Base-by-base conservation (phyloP, 1,284 basidiomycete genomes). In the Cryptococcus sp. region DNA sequence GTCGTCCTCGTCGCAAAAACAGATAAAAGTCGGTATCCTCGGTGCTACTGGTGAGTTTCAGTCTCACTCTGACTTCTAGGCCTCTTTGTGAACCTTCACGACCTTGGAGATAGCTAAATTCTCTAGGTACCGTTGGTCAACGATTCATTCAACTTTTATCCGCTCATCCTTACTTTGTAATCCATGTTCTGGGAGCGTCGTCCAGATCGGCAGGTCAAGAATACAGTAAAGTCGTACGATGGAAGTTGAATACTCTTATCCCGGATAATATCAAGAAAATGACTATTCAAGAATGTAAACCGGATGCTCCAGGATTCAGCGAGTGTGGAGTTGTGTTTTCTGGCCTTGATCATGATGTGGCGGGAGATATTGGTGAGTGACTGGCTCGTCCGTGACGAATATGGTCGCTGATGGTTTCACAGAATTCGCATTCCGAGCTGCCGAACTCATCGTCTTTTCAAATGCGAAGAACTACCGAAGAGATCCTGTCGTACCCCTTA, bases 401-500 rank as follows among this genome's bases (percentile, higher is more conserved):
- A 23, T 23, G 15, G 10, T 33, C 46, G 30, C 11, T 23, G 34
- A 36, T 30, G 4, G 31, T 38, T 35, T 14, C 48, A 31, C 65
- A 96, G 96, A 98, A 81, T 80, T 82, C 41, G 87, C 87, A 0
- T 96, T 98, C 79, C 82, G 95, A 64, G 77, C 82, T 15, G 90
- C 94, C 36, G 88, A 98, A 68, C 83, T 97, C 49, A 85, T 88
- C 54, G 88, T 99, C 32, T 99, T 98, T 78, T 97, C 93, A 33
- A 98, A 99, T 68, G 87, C 96, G n/a, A 97, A 96, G 78, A 98
- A 94, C 77, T 94, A 88, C 78, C 84, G 96, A 53, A 82, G 92
- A 41, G 95, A 98, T 77, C 92, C 92, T 3, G 80, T 87, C 58
- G 93, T 96, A n/a, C 96, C 96, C 0, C 87, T 98, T 72, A 85